A percentile compares a stretch with the other conserved stretches of the same genome.
phyloP scores from a whole-genome alignment of 2,329 filamentous ascomycete species.

The Mycocentrospora acerina region DNA sequence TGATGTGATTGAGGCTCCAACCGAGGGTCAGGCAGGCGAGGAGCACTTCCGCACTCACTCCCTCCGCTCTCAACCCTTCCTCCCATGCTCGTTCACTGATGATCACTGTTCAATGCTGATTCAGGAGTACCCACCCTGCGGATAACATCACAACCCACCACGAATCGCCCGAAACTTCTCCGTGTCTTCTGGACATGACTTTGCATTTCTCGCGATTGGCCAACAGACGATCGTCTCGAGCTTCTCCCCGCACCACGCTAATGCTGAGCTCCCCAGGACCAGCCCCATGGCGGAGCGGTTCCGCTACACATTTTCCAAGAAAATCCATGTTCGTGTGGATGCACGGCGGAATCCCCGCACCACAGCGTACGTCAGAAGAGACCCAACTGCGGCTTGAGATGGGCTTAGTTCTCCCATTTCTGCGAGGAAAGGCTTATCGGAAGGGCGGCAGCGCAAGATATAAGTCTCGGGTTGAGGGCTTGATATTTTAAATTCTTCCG shows the following conservation, averaged over 20 bases:
- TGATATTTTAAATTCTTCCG: background rate
- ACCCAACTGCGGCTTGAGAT: too few species aligned
- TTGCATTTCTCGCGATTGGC: too few species aligned
- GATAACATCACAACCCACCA: too few species aligned
- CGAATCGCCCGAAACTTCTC: too few species aligned
- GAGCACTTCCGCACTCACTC: conserved; percentile 2
- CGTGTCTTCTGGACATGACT: too few species aligned
- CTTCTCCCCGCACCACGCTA: conserved; percentile 17
- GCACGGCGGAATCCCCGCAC: conserved; percentile 7
- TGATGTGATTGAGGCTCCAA: too few species aligned
- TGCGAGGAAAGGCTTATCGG: background rate
- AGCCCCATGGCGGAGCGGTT: conserved; percentile 13
- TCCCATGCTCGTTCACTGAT: too few species aligned
- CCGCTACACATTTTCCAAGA: conserved; percentile 9
- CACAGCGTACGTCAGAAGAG: too few species aligned
- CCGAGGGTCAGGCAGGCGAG: background rate
- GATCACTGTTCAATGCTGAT: too few species aligned
- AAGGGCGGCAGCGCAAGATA: conserved; percentile 1
- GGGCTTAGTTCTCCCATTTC: background rate
- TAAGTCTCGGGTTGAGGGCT: conserved; percentile 7
- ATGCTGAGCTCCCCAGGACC: background rate
- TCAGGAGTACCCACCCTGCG: too few species aligned
- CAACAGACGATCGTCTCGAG: background rate
- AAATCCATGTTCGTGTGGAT: conserved; percentile 1
- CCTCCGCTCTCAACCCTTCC: too few species aligned